Evolutionary conservation across 164 flowering plant genomes (phyloP).

Genomic region (Kingdonia uniflora): DNA sequence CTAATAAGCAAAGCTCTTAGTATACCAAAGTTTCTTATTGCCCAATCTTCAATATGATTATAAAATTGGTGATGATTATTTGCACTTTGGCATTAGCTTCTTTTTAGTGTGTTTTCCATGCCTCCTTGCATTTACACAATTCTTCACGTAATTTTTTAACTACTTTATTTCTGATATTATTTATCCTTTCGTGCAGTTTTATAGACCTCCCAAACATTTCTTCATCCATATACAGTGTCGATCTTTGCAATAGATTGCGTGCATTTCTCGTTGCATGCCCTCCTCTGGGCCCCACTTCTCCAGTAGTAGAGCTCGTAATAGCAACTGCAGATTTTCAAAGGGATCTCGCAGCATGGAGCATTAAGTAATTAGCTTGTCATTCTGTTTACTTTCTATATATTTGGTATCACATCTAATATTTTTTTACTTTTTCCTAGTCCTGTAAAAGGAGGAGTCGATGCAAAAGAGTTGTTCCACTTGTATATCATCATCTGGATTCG

Average conservation of each 20-base stretch:
- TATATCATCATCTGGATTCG: conserved; percentile 87
- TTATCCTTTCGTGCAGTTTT: conserved; percentile 36
- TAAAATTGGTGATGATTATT: too few relatives aligned
- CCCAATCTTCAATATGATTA: too few relatives aligned
- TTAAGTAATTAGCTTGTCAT: conserved; percentile 38
- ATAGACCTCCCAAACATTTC: conserved; percentile 83
- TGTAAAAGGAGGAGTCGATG: conserved; percentile 89
- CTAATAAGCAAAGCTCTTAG: too few relatives aligned
- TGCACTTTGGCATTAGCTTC: too few relatives aligned
- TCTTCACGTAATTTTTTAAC: neutral
- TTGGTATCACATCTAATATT: neutral
- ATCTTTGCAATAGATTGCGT: conserved; percentile 69
- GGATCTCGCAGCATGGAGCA: conserved; percentile 71
- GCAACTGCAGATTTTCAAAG: conserved; percentile 82
- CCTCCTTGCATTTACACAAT: neutral
- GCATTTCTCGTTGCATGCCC: conserved; percentile 86
- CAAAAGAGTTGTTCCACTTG: conserved; percentile 82
- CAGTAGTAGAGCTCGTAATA: conserved; percentile 78
- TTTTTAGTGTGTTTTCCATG: too few relatives aligned
- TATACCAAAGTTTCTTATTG: too few relatives aligned
- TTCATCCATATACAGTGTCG: conserved; percentile 80
- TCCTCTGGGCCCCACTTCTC: conserved; percentile 76
- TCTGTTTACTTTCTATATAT: neutral
- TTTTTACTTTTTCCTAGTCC: conserved; percentile 33
- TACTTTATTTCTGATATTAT: neutral